Evolutionary conservation across 2,329 filamentous ascomycete species (phyloP).

Genomic region (Didymella pinodella): DNA sequence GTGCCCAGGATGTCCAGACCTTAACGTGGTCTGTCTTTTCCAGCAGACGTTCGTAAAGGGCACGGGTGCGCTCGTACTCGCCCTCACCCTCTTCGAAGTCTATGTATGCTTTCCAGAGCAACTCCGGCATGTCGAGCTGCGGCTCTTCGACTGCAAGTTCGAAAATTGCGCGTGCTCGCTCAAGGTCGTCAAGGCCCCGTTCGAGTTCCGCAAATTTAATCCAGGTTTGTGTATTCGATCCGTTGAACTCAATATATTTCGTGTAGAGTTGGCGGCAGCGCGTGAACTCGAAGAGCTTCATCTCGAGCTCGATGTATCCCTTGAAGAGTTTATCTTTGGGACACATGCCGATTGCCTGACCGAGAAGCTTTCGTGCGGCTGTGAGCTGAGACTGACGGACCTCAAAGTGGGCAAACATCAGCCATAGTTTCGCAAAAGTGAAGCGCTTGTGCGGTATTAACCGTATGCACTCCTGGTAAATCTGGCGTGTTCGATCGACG

Average conservation of each 20-base stretch:
- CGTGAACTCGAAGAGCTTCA: slow-evolving; percentile 92
- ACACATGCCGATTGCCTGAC: slow-evolving; percentile 89
- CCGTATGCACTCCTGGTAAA: slow-evolving; percentile 87
- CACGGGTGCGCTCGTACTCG: slow-evolving; percentile 83
- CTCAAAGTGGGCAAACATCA: slow-evolving; percentile 86
- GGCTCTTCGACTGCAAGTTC: slow-evolving; percentile 86
- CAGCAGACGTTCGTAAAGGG: slow-evolving; percentile 87
- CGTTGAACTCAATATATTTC: slow-evolving; percentile 93
- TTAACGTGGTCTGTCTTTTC: slow-evolving; percentile 98
- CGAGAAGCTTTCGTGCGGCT: slow-evolving; percentile 85
- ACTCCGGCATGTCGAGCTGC: slow-evolving; percentile 92
- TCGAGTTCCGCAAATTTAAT: slow-evolving; percentile 96
- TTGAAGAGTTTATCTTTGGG: slow-evolving; percentile 96
- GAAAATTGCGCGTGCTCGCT: slow-evolving; percentile 88
- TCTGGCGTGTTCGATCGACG: slow-evolving; percentile 78
- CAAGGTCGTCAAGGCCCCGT: slow-evolving; percentile 86
- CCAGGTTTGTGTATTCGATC: slow-evolving; percentile 91
- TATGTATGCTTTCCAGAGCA: slow-evolving; percentile 98
- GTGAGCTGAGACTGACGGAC: slow-evolving; percentile 84
- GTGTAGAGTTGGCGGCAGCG: slow-evolving; percentile 90
- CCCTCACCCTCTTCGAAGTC: slow-evolving; percentile 97
- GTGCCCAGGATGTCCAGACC: slow-evolving; percentile 98
- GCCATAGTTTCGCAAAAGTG: slow-evolving; percentile 96
- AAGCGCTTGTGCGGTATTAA: slow-evolving; percentile 95
- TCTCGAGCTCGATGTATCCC: slow-evolving; percentile 91